A percentile compares a stretch with the other conserved stretches of the same genome.
Evolutionary conservation across 352 stramenopile species (phyloP).

Genomic region (Pythium myriotylum): DNA sequence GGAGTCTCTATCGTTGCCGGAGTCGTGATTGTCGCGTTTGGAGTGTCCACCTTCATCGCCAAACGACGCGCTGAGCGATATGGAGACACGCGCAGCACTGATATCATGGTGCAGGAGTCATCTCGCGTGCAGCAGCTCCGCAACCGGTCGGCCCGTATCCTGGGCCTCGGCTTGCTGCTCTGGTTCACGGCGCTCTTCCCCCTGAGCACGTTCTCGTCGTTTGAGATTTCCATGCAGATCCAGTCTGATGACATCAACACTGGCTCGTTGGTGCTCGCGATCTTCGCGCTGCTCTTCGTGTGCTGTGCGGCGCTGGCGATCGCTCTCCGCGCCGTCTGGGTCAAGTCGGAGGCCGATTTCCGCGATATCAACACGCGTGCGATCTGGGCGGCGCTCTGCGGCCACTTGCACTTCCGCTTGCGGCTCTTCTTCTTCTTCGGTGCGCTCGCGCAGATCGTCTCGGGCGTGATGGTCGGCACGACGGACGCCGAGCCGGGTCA

Average conservation of each 20-base stretch:
- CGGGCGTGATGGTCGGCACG: constrained; percentile 54
- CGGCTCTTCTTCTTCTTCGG: constrained; percentile 72
- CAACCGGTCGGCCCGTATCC: constrained; percentile 63
- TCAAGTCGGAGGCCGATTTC: constrained; percentile 53
- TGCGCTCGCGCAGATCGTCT: constrained; percentile 57
- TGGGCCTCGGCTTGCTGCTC: constrained; percentile 61
- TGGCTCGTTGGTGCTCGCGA: constrained; percentile 34
- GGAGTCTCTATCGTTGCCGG: constrained; percentile 49
- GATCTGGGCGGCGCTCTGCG: constrained; percentile 64
- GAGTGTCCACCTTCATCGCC: constrained; percentile 44
- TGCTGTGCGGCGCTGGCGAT: constrained; percentile 35
- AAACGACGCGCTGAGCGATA: constrained; percentile 53
- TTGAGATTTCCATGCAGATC: constrained; percentile 76
- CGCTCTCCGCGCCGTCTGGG: constrained; percentile 49
- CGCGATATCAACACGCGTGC: constrained; percentile 59
- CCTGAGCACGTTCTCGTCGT: constrained; percentile 61
- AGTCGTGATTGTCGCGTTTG: constrained; percentile 43
- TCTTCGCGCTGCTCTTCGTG: constrained; percentile 51
- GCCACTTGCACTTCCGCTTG: constrained; percentile 54
- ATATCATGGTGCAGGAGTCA: constrained; percentile 45
- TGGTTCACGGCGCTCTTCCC: constrained; percentile 69
- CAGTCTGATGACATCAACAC: constrained; percentile 27
- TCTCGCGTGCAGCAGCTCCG: constrained; percentile 48
- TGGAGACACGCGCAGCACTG: constrained; percentile 42
- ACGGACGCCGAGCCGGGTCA: constrained; percentile 58